Base-by-base conservation (phyloP, 495 filamentous ascomycete genomes). In the Tuber aestivum region DNA sequence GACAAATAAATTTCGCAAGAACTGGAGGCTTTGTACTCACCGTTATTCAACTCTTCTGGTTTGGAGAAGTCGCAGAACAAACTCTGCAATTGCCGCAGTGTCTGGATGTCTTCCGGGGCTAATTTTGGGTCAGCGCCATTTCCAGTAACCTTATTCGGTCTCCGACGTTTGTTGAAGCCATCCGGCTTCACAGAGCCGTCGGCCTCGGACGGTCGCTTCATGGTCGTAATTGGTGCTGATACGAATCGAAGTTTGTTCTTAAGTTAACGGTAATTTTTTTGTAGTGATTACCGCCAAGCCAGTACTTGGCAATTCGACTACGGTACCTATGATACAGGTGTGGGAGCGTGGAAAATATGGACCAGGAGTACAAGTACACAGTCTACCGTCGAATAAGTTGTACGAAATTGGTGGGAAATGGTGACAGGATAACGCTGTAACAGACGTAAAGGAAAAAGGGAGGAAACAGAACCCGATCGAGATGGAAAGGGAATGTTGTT, bases 41-140 rank as follows among this genome's bases (percentile, higher is more conserved):
- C 76, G 70, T 76, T 75, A 27, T 81, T 78, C 56, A 81, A 70
- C 44, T 42, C 73, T 37, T 71, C 72, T 27, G 73, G 72, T 37
- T 44, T 76, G 21, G 80, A 81, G 71, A 81, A 75, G 48, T 81
- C 80, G 18, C 75, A 70, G 27, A 81, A 76, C n/a, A 81, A 42
- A 40, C 72, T 74, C 44, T 79, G 75, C 21, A 81, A 69, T 71
- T 79, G 79, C 21, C 71, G 40, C 14, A 70, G 70, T 14, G 79
- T 73, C 37, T 45, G 61, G 41, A 81, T 81, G 41, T 70, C 74
- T 56, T 81, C 79, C 38, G 41, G 50, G 6, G 32, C 40, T 18
- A 45, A 41, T 16, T 65, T 65, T 65, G 56, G 27, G 16, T 3
- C 50, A 61, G 12, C 6, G 48, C 42, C 73, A 75, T 65, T 44